Conservation (phyloP, 495 filamentous ascomycete genomes). For the Astrothelium subdiscretum region DNA sequence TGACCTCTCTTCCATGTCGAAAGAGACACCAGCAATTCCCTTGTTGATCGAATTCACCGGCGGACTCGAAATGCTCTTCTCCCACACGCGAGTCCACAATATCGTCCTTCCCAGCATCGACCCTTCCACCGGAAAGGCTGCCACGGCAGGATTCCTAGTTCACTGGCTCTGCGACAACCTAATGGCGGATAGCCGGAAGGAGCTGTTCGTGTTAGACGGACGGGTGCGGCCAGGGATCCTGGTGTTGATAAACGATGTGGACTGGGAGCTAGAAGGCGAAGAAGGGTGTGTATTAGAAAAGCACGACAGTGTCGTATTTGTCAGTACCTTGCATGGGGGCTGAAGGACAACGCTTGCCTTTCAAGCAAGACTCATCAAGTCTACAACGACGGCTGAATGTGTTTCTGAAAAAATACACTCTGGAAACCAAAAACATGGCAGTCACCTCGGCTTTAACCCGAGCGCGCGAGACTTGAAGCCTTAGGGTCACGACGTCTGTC, state of each 20-base stretch:
- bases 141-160: conserved; percentile 68
- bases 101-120: conserved; percentile 56
- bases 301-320: conserved; percentile 84
- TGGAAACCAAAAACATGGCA: too few species aligned
- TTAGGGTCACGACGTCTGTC: too few species aligned
- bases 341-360: conserved; percentile 9
- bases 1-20: not conserved
- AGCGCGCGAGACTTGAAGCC: too few species aligned
- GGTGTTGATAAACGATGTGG: conserved; percentile 92
- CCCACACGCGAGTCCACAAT: conserved; percentile 60
- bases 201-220: conserved; percentile 79
- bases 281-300: conserved; percentile 72
- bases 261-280: conserved; percentile 97
- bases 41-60: conserved; percentile 43
- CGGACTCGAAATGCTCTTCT: conserved; percentile 91
- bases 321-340: conserved; percentile 94
- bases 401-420: too few species aligned
- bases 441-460: too few species aligned
- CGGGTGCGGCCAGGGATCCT: conserved; percentile 96
- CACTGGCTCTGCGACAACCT: conserved; percentile 66
- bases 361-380: not conserved
- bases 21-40: not conserved
- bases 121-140: conserved; percentile 40
- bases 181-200: conserved; percentile 77
- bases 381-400: too few species aligned